Base-by-base conservation (phyloP, 371 early-diverging fungal genomes). In the Lichtheimia hyalospora region DNA sequence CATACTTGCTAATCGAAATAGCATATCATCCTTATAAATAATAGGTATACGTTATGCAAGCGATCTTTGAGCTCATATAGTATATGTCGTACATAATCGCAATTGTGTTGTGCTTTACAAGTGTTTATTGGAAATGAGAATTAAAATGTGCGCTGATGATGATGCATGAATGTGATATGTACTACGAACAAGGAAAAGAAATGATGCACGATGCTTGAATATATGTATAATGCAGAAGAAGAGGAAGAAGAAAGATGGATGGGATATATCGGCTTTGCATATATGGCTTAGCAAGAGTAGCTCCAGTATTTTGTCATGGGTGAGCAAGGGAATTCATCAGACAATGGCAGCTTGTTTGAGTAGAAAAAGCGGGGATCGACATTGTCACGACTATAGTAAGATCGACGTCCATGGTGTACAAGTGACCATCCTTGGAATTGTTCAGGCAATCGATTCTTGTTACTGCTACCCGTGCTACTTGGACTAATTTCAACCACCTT, bases 251-350 rank as follows among this genome's bases (percentile, higher is more conserved):
- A 28, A 28, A 28, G 24, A 15, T 15, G 51, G 4, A 27, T 14
- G 27, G 12, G 51, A 25, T 7, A 51, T 51, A 34, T 18, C 13
- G 18, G 23, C n/a, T 59, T 42, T n/a, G 8, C 46, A 18, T 21
- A 49, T 10, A 24, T 39, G 16, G 40, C 15, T 62, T 44, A 65
- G 41, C 58, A 71, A 16, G 67, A 71, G 52, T 66, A 75, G 21
- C 67, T 53, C 69, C 71, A 71, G 49, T 75, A 75, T 16, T 56
- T 59, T 28, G 60, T 60, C 72, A 75, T 72, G 44, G 75, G 68
- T 20, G 75, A 75, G 16, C 62, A 28, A 21, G 25, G 56, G 12
- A 44, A 27, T 28, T 57, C 42, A 16, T 63, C 58, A 18, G 34
- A 20, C 58, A 74, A 28, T 15, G 69, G 20, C 15, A 74, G 57